Base-by-base conservation (phyloP, 495 filamentous ascomycete species). In the Pyrenopolyporus hunteri region DNA sequence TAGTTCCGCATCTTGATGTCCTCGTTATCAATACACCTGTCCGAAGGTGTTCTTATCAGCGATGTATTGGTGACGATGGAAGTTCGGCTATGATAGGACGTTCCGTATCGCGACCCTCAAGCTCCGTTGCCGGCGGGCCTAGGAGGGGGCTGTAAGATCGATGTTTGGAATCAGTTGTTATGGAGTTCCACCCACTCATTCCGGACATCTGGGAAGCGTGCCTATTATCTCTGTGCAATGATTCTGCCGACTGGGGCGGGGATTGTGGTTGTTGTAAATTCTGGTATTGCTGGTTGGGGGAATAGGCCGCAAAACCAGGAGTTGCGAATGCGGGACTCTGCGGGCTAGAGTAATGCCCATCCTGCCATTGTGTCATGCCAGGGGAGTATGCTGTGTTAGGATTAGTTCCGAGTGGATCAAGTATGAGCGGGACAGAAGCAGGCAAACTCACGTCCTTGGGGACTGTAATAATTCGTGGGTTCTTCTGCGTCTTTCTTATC, bases 131-230 rank as follows among this genome's bases (percentile, higher is more conserved):
- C 17, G 48, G 13, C 14, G 28, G 47, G 5, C 31, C 32, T 37
- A 55, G 31, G 26, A 64, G 35, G 22, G 61, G 61, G 9, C 40
- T 25, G 55, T 64, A 53, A n/a, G 43, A 32, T 4, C 49, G 54
- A n/a, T 63, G 59, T 14, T 63, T 63, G 8, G 25, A 16, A 22
- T 59, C 42, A 8, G 11, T 25, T 7, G 29, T 5, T 6, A n/a
- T 29, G 1, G 40, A 20, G 29, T 20, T 57, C 61, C 54, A 64
- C 10, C 55, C 61, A 29, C 61, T 59, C 23, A 55, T 19, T 23
- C 46, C 55, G n/a, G 61, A 64, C 6, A 49, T 35, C 17, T 59
- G 49, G 3, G 61, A 64, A 16, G 43, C 16, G 14, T 59, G 61
- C 3, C 49, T 49, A n/a, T 23, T 51, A 16, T 56, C 49, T n/a